Percentiles rank a stretch among this genome's conserved stretches.
Conservation (phyloP, 2,329 filamentous ascomycete genomes). For the Beauveria caledonica region DNA sequence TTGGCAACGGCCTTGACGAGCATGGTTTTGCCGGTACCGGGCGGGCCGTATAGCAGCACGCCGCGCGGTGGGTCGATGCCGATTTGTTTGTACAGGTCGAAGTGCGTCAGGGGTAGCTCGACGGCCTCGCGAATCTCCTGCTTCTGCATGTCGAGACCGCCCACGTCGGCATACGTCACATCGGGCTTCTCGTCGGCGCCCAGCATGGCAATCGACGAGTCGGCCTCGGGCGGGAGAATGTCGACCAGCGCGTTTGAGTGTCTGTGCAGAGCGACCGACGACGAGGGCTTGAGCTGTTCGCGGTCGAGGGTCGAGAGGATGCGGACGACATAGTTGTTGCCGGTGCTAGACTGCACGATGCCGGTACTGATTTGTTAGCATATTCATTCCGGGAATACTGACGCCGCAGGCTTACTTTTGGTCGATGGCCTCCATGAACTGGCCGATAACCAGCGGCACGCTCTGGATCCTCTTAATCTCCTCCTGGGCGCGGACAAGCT, state of each 20-base stretch:
- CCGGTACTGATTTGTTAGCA: conserved; percentile 60
- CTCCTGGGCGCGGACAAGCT: conserved; percentile 93
- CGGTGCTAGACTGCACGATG: conserved; percentile 96
- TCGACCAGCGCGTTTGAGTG: conserved; percentile 98
- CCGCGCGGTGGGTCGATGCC: conserved; percentile 96
- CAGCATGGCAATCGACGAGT: conserved; percentile 98
- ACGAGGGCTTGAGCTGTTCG: conserved; percentile 95
- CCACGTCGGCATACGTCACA: conserved; percentile 95
- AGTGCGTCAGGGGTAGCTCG: conserved; percentile 92
- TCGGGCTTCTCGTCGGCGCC: conserved; percentile 96
- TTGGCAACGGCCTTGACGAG: conserved; percentile 97
- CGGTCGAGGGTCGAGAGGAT: conserved; percentile 97
- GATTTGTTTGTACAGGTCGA: conserved; percentile 98
- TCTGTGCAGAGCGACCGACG: conserved; percentile 92
- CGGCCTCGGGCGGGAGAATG: conserved; percentile 95
- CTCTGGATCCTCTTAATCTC: conserved; percentile 99
- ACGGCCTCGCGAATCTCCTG: conserved; percentile 98
- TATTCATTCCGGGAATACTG: background rate
- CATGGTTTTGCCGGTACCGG: conserved; percentile 95
- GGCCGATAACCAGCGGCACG: conserved; percentile 93
- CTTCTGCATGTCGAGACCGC: conserved; percentile 98
- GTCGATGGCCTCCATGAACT: conserved; percentile 99
- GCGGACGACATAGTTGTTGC: conserved; percentile 97
- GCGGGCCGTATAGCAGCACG: conserved; percentile 91
- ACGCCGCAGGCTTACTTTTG: conserved; percentile 64